phyloP scores from a whole-genome alignment of 2,329 filamentous ascomycete genomes.

The Trichoderma koningiopsis region DNA sequence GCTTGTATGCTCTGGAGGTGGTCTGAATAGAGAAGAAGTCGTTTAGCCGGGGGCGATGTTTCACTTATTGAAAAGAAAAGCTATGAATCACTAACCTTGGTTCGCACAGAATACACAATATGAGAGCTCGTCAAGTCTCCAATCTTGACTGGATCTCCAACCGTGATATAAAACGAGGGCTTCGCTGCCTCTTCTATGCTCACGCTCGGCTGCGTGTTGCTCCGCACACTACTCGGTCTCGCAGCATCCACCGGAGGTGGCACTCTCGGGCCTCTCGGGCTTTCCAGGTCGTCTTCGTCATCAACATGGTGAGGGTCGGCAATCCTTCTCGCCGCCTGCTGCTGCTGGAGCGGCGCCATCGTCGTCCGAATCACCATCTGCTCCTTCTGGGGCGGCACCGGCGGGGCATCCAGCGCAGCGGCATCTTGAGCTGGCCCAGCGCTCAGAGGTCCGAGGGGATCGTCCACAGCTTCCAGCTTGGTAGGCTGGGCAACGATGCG shows the following conservation, averaged over 20 bases:
- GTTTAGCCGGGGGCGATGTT: background rate
- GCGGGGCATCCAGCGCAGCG: constrained; percentile 55
- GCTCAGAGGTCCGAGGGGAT: constrained; percentile 77
- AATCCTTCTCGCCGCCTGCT: constrained; percentile 45
- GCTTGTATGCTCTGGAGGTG: constrained; percentile 91
- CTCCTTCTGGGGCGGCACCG: constrained; percentile 70
- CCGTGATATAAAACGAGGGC: constrained; percentile 84
- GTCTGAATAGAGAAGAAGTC: constrained; percentile 57
- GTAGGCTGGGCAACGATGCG: constrained; percentile 74
- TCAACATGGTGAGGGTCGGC: constrained; percentile 67
- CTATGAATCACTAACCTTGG: constrained; percentile 64
- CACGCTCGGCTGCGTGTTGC: constrained; percentile 71
- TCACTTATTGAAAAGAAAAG: background rate
- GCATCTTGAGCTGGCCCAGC: constrained; percentile 56
- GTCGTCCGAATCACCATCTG: constrained; percentile 62
- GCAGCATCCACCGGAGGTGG: constrained; percentile 67
- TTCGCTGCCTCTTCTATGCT: constrained; percentile 92
- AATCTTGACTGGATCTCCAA: constrained; percentile 97
- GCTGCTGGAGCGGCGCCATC: constrained; percentile 49
- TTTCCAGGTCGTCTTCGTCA: constrained; percentile 64
- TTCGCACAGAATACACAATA: constrained; percentile 95
- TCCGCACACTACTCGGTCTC: constrained; percentile 53
- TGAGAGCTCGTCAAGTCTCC: constrained; percentile 95
- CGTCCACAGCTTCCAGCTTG: constrained; percentile 74
- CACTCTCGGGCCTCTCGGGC: constrained; percentile 56